Conservation (phyloP, 352 stramenopile genomes). For the Elongisporangium anandrum region DNA sequence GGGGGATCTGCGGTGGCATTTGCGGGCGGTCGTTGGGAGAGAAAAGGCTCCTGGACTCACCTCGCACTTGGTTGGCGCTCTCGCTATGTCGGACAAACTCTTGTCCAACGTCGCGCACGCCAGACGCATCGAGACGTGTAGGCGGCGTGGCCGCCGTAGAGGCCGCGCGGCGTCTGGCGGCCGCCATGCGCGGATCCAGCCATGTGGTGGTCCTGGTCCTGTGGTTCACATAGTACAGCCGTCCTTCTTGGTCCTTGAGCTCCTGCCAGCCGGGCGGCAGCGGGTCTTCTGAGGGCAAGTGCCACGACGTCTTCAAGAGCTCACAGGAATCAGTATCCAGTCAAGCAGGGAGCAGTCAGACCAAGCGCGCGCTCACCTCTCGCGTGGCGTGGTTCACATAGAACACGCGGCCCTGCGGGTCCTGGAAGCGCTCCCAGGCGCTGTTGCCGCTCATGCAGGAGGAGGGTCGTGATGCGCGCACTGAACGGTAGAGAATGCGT, state of each 20-base stretch:
- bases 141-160: not conserved
- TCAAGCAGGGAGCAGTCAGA: not conserved
- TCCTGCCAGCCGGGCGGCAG: conserved; percentile 78
- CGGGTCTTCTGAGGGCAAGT: conserved; percentile 59
- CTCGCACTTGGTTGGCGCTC: not conserved
- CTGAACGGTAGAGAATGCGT: not conserved
- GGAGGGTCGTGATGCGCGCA: not conserved
- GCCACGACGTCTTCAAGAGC: conserved; percentile 64
- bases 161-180: conserved; percentile 7
- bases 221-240: conserved; percentile 84
- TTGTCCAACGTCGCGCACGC: not conserved
- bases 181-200: conserved; percentile 68
- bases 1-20: not conserved
- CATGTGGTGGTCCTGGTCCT: conserved; percentile 71
- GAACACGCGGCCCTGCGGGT: conserved; percentile 81
- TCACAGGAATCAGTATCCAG: not conserved
- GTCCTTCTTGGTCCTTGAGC: conserved; percentile 63
- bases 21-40: not conserved
- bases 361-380: conserved; percentile 40
- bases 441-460: conserved; percentile 25
- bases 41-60: not conserved
- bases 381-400: conserved; percentile 83
- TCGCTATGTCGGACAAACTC: not conserved
- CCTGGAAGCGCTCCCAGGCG: conserved; percentile 74
- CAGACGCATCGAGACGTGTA: not conserved